Percentiles rank a stretch among this genome's conserved stretches.
Conservation (phyloP, 2,329 filamentous ascomycete genomes). For the Phyllachora maydis region DNA sequence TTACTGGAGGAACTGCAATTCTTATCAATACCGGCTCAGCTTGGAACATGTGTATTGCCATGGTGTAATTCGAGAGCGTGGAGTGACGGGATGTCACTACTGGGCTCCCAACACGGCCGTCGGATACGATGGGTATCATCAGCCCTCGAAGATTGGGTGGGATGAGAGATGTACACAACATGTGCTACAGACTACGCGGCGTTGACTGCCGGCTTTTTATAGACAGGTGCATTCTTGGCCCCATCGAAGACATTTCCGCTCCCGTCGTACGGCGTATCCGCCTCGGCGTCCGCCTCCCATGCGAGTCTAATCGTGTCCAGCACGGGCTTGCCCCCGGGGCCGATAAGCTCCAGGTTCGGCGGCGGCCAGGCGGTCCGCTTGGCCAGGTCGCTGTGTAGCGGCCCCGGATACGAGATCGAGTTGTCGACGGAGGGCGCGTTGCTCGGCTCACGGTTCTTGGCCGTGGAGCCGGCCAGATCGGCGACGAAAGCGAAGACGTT, state of each 20-base stretch:
- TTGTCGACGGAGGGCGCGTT: slow-evolving; percentile 14
- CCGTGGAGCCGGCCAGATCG: slow-evolving; percentile 5
- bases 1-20: no score
- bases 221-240: slow-evolving; percentile 15
- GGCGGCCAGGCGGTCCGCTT: slow-evolving; percentile 13
- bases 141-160: no score
- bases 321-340: slow-evolving; percentile 19
- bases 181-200: no score
- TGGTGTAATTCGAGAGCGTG: no score
- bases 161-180: no score
- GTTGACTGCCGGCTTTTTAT: slow-evolving; percentile 12
- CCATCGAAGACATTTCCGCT: slow-evolving; percentile 21
- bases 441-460: slow-evolving; percentile 13
- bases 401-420: slow-evolving; percentile 19
- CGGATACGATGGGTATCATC: no score
- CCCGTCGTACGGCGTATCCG: slow-evolving; percentile 22
- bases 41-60: no score
- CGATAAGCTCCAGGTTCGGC: slow-evolving; percentile 19
- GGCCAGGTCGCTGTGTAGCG: slow-evolving; percentile 14
- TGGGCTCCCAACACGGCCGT: no score
- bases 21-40: no score
- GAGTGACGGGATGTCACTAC: no score
- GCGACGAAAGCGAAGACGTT: slow-evolving; percentile 10
- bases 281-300: slow-evolving; percentile 10
- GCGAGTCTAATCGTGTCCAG: slow-evolving; percentile 10